These are phyloP conservation scores for Tolypocladium ophioglossoides DNA, from an alignment of 2,329 filamentous ascomycete genomes.

Conservation along the genomic window DNA sequence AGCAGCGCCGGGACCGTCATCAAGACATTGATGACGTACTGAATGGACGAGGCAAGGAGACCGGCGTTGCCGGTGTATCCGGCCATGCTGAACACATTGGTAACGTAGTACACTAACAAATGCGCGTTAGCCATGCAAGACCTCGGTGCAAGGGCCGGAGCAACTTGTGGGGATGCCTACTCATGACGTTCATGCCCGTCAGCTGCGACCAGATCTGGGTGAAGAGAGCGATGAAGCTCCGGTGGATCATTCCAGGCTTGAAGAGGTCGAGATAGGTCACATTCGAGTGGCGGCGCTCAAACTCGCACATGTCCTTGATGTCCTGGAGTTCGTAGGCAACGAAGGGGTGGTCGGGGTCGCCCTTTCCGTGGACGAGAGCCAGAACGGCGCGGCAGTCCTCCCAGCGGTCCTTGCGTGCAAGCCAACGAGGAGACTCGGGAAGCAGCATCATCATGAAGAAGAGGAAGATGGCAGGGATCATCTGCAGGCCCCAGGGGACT, in stretches of 20 bases:
- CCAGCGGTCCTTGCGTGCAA: constrained; percentile 51
- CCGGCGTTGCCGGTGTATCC: constrained; percentile 34
- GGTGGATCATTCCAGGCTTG: constrained; percentile 51
- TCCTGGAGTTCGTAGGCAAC: constrained; percentile 60
- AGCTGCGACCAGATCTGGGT: constrained; percentile 48
- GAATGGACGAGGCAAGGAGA: constrained; percentile 43
- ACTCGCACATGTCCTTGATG: constrained; percentile 63
- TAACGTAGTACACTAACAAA: constrained; percentile 50
- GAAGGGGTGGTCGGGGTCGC: constrained; percentile 52
- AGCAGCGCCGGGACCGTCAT: constrained; percentile 70
- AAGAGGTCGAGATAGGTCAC: constrained; percentile 65
- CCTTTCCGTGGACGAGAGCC: constrained; percentile 53
- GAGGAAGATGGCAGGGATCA: constrained; percentile 49
- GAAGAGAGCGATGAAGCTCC: constrained; percentile 39
- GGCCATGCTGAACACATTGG: constrained; percentile 28
- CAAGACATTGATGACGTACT: constrained; percentile 65
- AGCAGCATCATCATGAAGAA: constrained; percentile 48
- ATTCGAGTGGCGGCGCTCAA: constrained; percentile 59
- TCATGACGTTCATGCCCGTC: constrained; percentile 47
- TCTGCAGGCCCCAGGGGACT: constrained; percentile 55
- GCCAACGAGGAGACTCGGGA: constrained; percentile 53
- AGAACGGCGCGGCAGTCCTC: constrained; percentile 44
- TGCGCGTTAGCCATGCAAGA: background rate
- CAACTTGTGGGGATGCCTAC: constrained; percentile 21
- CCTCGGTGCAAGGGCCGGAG: background rate